Percentiles rank a stretch among this genome's conserved stretches.
Evolutionary conservation across 2,329 filamentous ascomycete species (phyloP).

Genomic region (Claviceps sorghi): DNA sequence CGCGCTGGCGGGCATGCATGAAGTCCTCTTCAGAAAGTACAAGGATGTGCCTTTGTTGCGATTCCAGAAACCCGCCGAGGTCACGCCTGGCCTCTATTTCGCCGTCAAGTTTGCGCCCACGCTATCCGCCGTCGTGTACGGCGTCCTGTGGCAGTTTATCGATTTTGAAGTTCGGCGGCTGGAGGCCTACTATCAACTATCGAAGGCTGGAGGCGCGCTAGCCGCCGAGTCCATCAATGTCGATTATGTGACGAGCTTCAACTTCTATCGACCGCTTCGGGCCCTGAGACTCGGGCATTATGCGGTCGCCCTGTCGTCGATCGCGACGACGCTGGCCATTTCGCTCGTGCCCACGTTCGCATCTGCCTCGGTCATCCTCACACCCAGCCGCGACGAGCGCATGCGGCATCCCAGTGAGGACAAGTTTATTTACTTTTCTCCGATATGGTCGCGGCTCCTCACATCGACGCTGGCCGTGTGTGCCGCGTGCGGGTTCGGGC

Average conservation of each 20-base stretch:
- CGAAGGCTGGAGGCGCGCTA: constrained; percentile 42
- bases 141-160: constrained; percentile 50
- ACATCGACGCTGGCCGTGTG: constrained; percentile 42
- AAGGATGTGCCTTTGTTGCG: constrained; percentile 27
- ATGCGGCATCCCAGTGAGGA: constrained; percentile 22
- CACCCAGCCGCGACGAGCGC: constrained; percentile 34
- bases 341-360: constrained; percentile 56
- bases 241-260: constrained; percentile 57
- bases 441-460: constrained; percentile 46
- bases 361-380: constrained; percentile 45
- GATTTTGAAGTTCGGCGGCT: constrained; percentile 53
- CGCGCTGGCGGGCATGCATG: constrained; percentile 35
- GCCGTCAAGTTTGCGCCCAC: constrained; percentile 50
- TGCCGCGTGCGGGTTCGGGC: constrained; percentile 38
- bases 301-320: constrained; percentile 51
- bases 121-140: constrained; percentile 44
- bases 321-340: constrained; percentile 50
- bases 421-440: constrained; percentile 43
- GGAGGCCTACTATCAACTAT: constrained; percentile 53
- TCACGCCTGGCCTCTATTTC: constrained; percentile 41
- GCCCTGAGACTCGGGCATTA: constrained; percentile 50
- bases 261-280: constrained; percentile 47
- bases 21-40: constrained; percentile 40
- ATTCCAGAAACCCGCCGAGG: constrained; percentile 35
- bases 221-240: constrained; percentile 57